Evolutionary conservation across 2,329 filamentous ascomycete genomes (phyloP).

Genomic region (Thielaviopsis populi): DNA sequence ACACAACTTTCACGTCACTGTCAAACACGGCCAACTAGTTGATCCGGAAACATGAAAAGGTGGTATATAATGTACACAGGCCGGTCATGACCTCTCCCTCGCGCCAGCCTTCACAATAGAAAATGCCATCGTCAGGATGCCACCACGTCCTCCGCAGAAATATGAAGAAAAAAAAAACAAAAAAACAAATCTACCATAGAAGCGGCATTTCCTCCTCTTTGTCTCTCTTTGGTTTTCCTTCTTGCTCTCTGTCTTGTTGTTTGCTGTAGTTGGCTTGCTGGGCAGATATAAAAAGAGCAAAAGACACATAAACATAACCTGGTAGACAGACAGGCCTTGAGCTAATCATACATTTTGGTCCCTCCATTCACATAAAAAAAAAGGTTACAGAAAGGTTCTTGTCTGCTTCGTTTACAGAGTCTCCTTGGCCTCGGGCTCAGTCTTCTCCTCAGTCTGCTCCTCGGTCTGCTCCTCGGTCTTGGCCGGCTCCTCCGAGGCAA

Average conservation of each 20-base stretch:
- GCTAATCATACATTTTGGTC: background rate
- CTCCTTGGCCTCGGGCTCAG: background rate
- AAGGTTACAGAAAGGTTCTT: background rate
- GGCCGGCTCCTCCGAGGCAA: background rate
- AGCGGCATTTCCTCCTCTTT: background rate
- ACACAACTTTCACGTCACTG: background rate
- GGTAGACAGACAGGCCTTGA: background rate
- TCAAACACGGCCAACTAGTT: background rate
- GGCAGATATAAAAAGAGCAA: background rate
- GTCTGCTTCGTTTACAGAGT: background rate
- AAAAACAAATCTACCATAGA: background rate
- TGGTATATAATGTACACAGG: constrained; percentile 4
- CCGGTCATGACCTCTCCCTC: background rate
- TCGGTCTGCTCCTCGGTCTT: background rate
- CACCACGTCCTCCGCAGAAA: background rate
- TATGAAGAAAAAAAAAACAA: background rate
- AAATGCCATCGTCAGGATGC: background rate
- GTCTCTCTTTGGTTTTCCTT: background rate
- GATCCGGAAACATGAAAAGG: background rate
- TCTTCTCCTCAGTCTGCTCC: background rate
- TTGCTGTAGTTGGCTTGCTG: background rate
- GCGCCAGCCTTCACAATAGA: background rate
- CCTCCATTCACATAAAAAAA: background rate
- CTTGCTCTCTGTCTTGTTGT: background rate
- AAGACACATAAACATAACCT: background rate